A percentile compares a stretch with the other conserved stretches of the same genome.
phyloP scores from a whole-genome alignment of 768 basidiomycete species.

The Tremella fuciformis region DNA sequence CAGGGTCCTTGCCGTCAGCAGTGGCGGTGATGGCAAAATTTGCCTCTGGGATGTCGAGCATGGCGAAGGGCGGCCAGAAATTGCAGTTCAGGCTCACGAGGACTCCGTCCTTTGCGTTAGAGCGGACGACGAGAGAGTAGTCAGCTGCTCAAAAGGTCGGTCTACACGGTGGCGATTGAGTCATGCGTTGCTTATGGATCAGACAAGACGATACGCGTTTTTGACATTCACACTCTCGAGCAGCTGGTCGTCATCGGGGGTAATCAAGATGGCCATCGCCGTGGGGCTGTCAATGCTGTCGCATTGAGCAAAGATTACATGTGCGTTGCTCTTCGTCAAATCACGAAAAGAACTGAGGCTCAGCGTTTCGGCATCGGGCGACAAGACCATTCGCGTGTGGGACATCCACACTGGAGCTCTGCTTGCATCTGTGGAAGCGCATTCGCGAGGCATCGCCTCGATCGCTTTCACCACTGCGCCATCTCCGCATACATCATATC shows the following conservation, averaged over 20 bases:
- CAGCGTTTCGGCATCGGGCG: conserved; percentile 49
- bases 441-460: conserved; percentile 45
- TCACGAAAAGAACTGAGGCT: not conserved
- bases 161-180: not conserved
- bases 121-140: conserved; percentile 43
- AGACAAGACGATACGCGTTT: conserved; percentile 49
- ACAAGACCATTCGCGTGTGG: conserved; percentile 45
- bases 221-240: conserved; percentile 38
- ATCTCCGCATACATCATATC: not conserved
- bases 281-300: conserved; percentile 46
- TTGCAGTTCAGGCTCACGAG: conserved; percentile 35
- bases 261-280: conserved; percentile 18
- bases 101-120: conserved; percentile 46
- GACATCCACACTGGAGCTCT: conserved; percentile 38
- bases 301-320: conserved; percentile 43
- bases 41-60: conserved; percentile 47
- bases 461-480: conserved; percentile 35
- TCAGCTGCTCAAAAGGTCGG: conserved; percentile 49
- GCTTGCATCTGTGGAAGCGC: conserved; percentile 32
- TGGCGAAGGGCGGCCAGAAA: conserved; percentile 30
- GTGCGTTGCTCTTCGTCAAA: conserved; percentile 25
- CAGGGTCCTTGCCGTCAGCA: conserved; percentile 33
- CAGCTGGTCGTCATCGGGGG: conserved; percentile 35
- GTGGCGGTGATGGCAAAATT: conserved; percentile 47
- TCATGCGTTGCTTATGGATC: not conserved